These are phyloP conservation scores for Zymoseptoria brevis DNA, from an alignment of 2,329 filamentous ascomycete species.

Conservation along the genomic window DNA sequence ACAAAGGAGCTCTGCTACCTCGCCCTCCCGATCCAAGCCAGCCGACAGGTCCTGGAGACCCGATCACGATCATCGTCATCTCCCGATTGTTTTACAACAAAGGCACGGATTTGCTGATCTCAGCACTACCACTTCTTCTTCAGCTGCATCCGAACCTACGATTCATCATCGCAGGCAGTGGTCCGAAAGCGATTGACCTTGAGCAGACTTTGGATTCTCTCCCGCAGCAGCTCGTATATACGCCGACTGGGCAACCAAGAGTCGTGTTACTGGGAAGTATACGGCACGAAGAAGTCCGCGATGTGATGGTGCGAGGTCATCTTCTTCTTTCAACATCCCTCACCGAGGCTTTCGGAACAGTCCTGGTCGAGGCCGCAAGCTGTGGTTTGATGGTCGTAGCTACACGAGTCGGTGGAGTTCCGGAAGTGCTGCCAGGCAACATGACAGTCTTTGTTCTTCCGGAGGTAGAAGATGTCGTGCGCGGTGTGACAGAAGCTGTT, in stretches of 20 bases:
- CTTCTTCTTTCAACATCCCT: conserved; percentile 93
- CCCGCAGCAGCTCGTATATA: conserved; percentile 33
- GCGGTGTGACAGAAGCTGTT: conserved; percentile 83
- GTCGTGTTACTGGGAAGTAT: conserved; percentile 88
- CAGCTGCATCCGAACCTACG: conserved; percentile 84
- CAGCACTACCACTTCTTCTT: conserved; percentile 86
- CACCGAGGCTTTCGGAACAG: conserved; percentile 94
- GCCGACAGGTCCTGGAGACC: conserved; percentile 70
- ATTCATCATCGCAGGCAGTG: conserved; percentile 93
- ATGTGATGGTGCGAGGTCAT: conserved; percentile 94
- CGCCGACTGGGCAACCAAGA: conserved; percentile 65
- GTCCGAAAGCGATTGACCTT: conserved; percentile 92
- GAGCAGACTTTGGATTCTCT: conserved; percentile 85
- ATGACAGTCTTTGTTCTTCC: conserved; percentile 98
- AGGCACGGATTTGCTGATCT: conserved; percentile 92
- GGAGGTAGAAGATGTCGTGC: conserved; percentile 89
- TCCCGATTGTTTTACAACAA: conserved; percentile 98
- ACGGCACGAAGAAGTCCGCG: conserved; percentile 89
- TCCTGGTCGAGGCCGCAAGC: conserved; percentile 92
- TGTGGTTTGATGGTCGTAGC: conserved; percentile 96
- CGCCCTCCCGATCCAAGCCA: conserved; percentile 50
- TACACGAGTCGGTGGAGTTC: conserved; percentile 92
- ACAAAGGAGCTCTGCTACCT: conserved; percentile 32
- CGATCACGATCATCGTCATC: conserved; percentile 93
- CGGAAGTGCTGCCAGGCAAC: conserved; percentile 86